Evolutionary conservation across 345 rosid species (phyloP).

Genomic region (Turnera subulata): DNA sequence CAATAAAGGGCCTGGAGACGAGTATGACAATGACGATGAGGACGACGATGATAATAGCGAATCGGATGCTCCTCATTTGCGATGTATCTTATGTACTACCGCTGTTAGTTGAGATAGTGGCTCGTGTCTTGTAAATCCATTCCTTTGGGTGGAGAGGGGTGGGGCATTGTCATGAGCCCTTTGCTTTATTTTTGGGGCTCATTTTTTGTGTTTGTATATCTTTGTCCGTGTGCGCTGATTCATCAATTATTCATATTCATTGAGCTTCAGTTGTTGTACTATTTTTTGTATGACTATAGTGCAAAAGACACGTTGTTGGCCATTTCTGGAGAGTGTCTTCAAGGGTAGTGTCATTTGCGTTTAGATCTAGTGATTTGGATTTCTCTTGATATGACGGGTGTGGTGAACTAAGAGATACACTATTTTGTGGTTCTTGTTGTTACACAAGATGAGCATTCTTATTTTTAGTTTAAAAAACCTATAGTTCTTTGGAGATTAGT

Average conservation of each 20-base stretch:
- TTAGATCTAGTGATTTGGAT: background rate
- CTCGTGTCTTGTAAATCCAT: background rate
- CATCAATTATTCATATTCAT: constrained; percentile 1
- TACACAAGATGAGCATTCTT: too few relatives aligned
- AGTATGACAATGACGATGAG: constrained; percentile 38
- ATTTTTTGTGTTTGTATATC: background rate
- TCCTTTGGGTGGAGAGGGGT: background rate
- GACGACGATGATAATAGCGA: constrained; percentile 39
- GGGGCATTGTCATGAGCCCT: background rate
- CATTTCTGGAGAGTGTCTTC: background rate
- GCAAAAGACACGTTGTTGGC: background rate
- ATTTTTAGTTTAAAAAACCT: too few relatives aligned
- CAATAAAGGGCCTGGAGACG: constrained; percentile 35
- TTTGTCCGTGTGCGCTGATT: constrained; percentile 9
- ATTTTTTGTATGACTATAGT: background rate
- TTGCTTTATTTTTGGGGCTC: background rate
- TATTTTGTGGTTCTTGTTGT: background rate
- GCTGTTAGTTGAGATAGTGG: constrained; percentile 56
- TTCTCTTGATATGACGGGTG: background rate
- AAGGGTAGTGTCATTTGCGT: background rate
- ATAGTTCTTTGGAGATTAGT: too few relatives aligned
- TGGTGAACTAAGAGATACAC: background rate
- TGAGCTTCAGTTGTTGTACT: constrained; percentile 10
- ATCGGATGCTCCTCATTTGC: constrained; percentile 47
- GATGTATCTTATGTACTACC: constrained; percentile 97